A percentile compares a stretch with the other conserved stretches of the same genome.
Conservation (phyloP, 768 basidiomycete genomes). For the Mycena albidolilacea region DNA sequence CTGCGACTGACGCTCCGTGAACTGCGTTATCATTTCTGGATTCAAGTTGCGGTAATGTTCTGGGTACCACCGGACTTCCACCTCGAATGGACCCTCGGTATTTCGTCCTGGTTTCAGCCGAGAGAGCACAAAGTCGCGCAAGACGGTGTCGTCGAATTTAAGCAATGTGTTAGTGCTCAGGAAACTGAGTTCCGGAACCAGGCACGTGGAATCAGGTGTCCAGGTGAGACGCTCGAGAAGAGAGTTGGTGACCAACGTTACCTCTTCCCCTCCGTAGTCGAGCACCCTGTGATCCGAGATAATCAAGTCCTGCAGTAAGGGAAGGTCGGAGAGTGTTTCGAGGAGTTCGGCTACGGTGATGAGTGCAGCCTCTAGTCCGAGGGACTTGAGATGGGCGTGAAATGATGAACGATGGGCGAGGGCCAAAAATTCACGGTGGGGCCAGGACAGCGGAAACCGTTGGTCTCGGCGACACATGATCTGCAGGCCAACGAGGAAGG, state of each 20-base stretch:
- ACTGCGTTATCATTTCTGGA: background rate
- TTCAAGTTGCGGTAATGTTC: conserved; percentile 3
- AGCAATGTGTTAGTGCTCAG: background rate
- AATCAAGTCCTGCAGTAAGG: background rate
- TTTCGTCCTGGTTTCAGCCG: conserved; percentile 17
- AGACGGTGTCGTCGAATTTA: conserved; percentile 21
- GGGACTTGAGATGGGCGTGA: background rate
- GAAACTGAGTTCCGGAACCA: conserved; percentile 18
- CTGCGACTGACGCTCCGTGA: conserved; percentile 4
- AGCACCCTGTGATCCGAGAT: conserved; percentile 13
- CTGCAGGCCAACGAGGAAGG: background rate
- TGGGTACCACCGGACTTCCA: conserved; percentile 1
- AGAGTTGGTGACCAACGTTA: conserved; percentile 15
- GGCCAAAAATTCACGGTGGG: conserved; percentile 12
- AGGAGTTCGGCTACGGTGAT: conserved; percentile 24
- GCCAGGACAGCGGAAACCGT: conserved; percentile 8
- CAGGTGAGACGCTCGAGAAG: conserved; percentile 22
- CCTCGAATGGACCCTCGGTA: conserved; percentile 8
- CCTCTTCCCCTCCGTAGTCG: background rate
- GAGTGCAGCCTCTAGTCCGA: background rate
- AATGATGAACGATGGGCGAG: conserved; percentile 17
- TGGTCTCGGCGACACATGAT: background rate
- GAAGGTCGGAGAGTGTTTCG: conserved; percentile 10
- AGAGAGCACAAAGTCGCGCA: conserved; percentile 22
- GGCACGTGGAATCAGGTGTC: conserved; percentile 14